Evolutionary conservation across 2,329 filamentous ascomycete genomes (phyloP), one percentile per base, ranked within the genome.

Genomic region (Amauroascus verrucosus): DNA sequence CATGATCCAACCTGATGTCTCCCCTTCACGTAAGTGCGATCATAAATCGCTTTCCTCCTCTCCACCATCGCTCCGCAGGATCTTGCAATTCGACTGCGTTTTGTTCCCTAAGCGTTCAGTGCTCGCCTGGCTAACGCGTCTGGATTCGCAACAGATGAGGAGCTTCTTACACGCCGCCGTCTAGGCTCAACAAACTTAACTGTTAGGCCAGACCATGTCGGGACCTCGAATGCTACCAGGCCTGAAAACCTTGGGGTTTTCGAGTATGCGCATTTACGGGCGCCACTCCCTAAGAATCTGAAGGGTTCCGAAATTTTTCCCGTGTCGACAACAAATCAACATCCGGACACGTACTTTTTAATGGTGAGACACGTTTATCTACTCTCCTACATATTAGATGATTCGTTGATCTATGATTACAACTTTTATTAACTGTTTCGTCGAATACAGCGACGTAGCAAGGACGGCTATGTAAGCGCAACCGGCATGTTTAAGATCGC

Each of bases 201-300:
- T 8, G 83, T 90, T 50, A 93, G 89, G 73, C 83, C 88, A 63
- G 82, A 84, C 32, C 82, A 85, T 61, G 75, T 84, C n/a, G 81
- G 81, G 56, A 80, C 81, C 8, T 78, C 80, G 37, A 85, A 83
- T 68, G 84, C 88, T 58, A 81, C 83, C 54, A 87, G 88, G 67
- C 76, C 82, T 45, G 78, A 84, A 60, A 83, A 85, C 61, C 76
- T 93, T 56, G 88, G 88, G 49, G 82, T 84, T 45, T 95, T 98
- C 67, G 93, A 97, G 71, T 98, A 98, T 70, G 91, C 90, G 59
- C 93, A 98, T 68, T 78, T 98, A 48, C 86, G 91, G 65, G 91
- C 90, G 56, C 91, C 93, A 13, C 75, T 98, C 45, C 93, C 93
- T 48, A 93, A 90, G 70, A 89, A 93, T 59, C 84, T 97, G 61